A percentile compares a stretch with the other conserved stretches of the same genome.
Evolutionary conservation across 176 grass and related monocot species (phyloP).

Genomic region (Rhynchospora tenuis): DNA sequence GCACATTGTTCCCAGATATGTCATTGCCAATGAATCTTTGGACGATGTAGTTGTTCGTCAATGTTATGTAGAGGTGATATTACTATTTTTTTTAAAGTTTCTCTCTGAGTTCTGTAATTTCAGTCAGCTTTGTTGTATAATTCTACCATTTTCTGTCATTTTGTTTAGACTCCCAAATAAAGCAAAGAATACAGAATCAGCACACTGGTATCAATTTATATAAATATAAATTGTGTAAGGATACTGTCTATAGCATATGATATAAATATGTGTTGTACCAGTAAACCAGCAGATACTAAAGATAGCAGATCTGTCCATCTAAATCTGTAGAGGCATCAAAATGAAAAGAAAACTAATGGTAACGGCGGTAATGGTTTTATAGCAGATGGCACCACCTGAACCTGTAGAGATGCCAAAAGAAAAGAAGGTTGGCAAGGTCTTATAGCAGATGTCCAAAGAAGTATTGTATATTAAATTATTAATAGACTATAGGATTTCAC

Average conservation of each 20-base stretch:
- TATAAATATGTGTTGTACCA: not conserved
- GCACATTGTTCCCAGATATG: slow-evolving; percentile 68
- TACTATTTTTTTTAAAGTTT: not conserved
- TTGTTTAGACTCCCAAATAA: slow-evolving; percentile 3
- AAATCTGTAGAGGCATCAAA: not conserved
- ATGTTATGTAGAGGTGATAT: slow-evolving; percentile 60
- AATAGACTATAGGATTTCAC: not conserved
- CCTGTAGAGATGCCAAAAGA: not conserved
- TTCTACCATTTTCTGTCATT: slow-evolving; percentile 25
- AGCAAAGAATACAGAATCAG: not conserved
- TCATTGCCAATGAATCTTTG: slow-evolving; percentile 63
- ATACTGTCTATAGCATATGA: not conserved
- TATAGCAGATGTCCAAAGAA: not conserved
- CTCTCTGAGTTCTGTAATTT: slow-evolving; percentile 3
- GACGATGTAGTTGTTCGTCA: slow-evolving; percentile 57
- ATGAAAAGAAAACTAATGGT: not conserved
- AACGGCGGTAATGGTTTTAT: no score
- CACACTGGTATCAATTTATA: not conserved
- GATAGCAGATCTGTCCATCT: not conserved
- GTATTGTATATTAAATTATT: not conserved
- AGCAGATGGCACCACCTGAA: no score
- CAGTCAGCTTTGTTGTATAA: slow-evolving; percentile 14
- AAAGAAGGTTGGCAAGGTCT: not conserved
- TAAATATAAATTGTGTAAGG: not conserved
- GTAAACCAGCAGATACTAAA: not conserved